Base-by-base conservation (phyloP, 2,329 filamentous ascomycete species). In the Colletotrichum cuscutae region DNA sequence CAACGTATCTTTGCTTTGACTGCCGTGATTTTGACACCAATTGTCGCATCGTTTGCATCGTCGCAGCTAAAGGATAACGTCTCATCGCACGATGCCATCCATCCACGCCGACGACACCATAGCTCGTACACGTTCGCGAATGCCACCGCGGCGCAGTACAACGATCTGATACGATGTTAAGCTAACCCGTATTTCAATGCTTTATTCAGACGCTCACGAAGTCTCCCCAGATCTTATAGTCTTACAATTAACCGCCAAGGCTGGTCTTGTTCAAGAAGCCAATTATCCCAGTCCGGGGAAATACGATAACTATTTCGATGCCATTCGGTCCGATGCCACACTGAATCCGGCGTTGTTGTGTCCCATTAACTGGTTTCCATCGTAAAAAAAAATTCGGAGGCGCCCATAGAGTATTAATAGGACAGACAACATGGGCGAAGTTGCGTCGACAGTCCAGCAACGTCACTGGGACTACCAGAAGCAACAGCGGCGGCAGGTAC, bases 341-440 rank as follows among this genome's bases (percentile, higher is more conserved):
- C 19, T n/a, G 42, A 49, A 9, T n/a, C 7, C n/a, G 42, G 3
- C 19, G 3, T n/a, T 8, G 19, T 49, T n/a, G 42, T 6, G 19
- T n/a, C 19, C 42, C 15, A 8, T 49, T 1, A 49, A 19, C 42
- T 3, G 19, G 8, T 49, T 9, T 4, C 7, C 19, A 0, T 49
- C 19, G 1, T 19, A 11, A n/a, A 2, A 4, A 4, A 49, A 4
- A 11, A 19, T 42, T 1, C 0, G 19, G 8, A n/a, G 42, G 42
- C 19, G 8, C 19, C 19, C 8, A 11, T 22, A 22, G 4, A 49
- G 19, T 1, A 22, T 49, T 4, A 49, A 49, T 0, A 46, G 6
- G 19, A 11, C 13, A 46, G 6, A 0, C 13, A 7, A 42, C 2
- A 7, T 7, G 37, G 37, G 37, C 5, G 6, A 15, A 19, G 5